Percentiles rank a stretch among this genome's conserved stretches.
Conservation (phyloP, 1,284 basidiomycete genomes). For the Boletus sp. region DNA sequence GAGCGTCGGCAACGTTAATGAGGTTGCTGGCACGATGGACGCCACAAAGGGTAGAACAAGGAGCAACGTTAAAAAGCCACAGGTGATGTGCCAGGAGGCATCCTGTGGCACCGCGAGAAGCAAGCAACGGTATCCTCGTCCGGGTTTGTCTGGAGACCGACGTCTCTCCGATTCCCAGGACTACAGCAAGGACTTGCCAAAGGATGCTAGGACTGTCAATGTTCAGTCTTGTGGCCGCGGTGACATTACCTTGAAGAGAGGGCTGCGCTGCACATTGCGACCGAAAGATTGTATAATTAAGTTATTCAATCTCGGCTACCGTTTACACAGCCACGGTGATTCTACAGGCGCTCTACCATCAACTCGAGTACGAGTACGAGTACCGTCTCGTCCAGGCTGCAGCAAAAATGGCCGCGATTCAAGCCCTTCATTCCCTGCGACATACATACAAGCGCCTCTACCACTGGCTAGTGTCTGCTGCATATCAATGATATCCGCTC, state of each 20-base stretch:
- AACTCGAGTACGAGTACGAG: too few relatives aligned
- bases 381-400: too few relatives aligned
- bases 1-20: slow-evolving; percentile 5
- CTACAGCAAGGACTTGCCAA: slow-evolving; percentile 4
- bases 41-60: too few relatives aligned
- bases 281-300: too few relatives aligned
- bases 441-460: neutral
- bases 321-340: neutral
- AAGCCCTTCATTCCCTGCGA: slow-evolving; percentile 5
- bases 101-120: slow-evolving; percentile 7
- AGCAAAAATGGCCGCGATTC: slow-evolving; percentile 12
- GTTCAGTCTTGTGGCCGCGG: too few relatives aligned
- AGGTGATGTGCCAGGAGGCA: slow-evolving; percentile 1
- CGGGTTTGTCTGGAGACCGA: too few relatives aligned
- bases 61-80: slow-evolving; percentile 15
- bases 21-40: neutral
- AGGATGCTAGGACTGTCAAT: too few relatives aligned
- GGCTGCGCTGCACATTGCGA: too few relatives aligned
- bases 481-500: slow-evolving; percentile 12
- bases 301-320: too few relatives aligned
- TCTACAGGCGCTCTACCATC: too few relatives aligned
- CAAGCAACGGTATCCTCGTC: neutral
- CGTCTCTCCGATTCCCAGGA: neutral
- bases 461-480: neutral
- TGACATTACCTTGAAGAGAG: too few relatives aligned